Base-by-base conservation (phyloP, 305 asterid genomes). In the Fraxinus velutina region DNA sequence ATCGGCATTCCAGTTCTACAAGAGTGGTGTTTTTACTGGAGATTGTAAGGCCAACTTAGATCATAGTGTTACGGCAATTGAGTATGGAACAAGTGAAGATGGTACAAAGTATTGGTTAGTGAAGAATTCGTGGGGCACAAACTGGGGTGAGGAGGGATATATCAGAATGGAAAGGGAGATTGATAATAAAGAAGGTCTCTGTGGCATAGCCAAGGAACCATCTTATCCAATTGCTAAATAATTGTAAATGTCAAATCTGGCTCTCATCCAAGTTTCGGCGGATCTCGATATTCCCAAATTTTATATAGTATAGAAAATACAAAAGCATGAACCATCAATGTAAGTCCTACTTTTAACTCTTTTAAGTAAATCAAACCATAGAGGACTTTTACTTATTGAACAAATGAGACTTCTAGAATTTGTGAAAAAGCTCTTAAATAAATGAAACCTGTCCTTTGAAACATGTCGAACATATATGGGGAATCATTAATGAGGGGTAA, bases 21-120 rank as follows among this genome's bases (percentile, higher is more conserved):
- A 81, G 2, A 55, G 82, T 15, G 88, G 90, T 7, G 85, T 85
- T 0, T 82, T 84, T 34, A 68, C 85, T 0, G 88, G 86, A 34
- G 32, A 71, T 29, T 87, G 90, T 64, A 88, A 86, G 10, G 79
- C 87, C 0, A 33, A 83, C 1, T 83, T 85, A 1, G 86, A 83
- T 44, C 90, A 87, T 4, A 87, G 87, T 21, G 90, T 87, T 1
- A 79, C 88, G 0, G 84, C 83, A 0, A 84, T 81, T n/a, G 90
- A 84, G 0, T 83, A 85, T 19, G 90, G 87, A 1, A 80, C 73
- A n/a, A 73, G 83, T 0, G 76, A 80, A 10, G 75, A 79, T 15
- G 84, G 86, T 0, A 84, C 85, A 1, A 79, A 86, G 79, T 84
- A 82, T 30, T 84, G 89, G 89, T 72, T 86, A 9, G 84, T 86